Conservation (phyloP, 2,329 filamentous ascomycete genomes). For the Ceratocystiopsis brevicomis region DNA sequence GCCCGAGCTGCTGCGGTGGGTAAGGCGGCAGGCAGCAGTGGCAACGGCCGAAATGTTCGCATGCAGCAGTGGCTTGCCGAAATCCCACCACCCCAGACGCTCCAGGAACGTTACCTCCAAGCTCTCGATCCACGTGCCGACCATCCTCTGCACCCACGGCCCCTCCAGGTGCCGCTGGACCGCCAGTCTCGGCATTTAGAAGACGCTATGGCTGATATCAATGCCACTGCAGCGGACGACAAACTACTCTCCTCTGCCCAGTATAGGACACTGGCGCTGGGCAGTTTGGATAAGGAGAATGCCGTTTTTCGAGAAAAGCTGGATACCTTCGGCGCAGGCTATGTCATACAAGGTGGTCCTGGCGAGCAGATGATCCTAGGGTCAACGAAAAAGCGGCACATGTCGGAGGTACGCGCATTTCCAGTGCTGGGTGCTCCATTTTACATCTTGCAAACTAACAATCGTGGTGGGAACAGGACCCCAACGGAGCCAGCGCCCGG, state of each 20-base stretch:
- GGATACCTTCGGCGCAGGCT: too few species aligned
- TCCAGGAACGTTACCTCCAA: slow-evolving; percentile 9
- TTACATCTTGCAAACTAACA: too few species aligned
- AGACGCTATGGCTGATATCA: too few species aligned
- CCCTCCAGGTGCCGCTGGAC: slow-evolving; percentile 2
- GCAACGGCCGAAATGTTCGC: neutral
- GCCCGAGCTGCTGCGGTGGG: neutral
- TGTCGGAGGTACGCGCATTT: slow-evolving; percentile 1
- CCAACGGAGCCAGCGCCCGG: neutral
- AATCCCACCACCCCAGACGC: slow-evolving; percentile 7
- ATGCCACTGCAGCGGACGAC: neutral
- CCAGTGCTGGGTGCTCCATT: too few species aligned
- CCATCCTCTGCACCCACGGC: slow-evolving; percentile 10
- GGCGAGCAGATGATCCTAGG: neutral
- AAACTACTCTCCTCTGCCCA: neutral
- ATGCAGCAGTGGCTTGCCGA: slow-evolving; percentile 9
- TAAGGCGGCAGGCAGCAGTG: neutral
- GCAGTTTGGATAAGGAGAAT: slow-evolving; percentile 5
- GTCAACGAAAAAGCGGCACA: slow-evolving; percentile 4
- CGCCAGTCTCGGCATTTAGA: slow-evolving; percentile 1
- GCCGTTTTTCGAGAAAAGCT: neutral
- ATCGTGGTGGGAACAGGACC: neutral
- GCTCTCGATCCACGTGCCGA: slow-evolving; percentile 6
- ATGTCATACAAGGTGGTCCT: neutral
- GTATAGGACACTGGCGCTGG: slow-evolving; percentile 2